A percentile compares a stretch with the other conserved stretches of the same genome.
Conservation (phyloP, 495 filamentous ascomycete species). For the Hypoxylon fuscum region DNA sequence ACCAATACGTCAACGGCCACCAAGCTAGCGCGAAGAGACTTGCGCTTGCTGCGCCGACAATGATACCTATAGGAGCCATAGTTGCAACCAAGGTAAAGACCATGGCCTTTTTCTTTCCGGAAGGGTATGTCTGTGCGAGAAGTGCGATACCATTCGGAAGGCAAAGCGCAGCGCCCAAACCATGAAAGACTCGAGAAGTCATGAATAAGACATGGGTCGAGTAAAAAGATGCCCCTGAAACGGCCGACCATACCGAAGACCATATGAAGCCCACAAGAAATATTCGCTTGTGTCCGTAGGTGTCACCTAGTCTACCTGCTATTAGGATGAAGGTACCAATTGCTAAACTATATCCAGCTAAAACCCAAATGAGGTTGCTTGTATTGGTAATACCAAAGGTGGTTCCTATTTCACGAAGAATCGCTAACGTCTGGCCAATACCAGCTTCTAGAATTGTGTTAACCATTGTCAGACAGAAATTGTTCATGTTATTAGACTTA, state of each 20-base stretch:
- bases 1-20: constrained; percentile 74
- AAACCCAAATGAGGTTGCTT: constrained; percentile 57
- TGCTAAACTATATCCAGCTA: constrained; percentile 63
- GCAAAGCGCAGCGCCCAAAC: constrained; percentile 61
- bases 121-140: constrained; percentile 52
- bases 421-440: constrained; percentile 45
- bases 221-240: constrained; percentile 61
- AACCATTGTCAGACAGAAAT: constrained; percentile 53
- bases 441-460: constrained; percentile 62
- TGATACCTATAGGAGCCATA: constrained; percentile 57
- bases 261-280: constrained; percentile 70
- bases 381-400: constrained; percentile 52
- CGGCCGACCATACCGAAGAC: constrained; percentile 67
- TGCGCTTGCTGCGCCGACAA: constrained; percentile 54
- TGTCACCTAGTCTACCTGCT: constrained; percentile 68
- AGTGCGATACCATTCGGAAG: constrained; percentile 62
- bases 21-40: constrained; percentile 61
- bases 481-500: constrained; percentile 21
- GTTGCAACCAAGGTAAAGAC: constrained; percentile 62
- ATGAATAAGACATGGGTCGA: constrained; percentile 54
- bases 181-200: constrained; percentile 58
- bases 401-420: constrained; percentile 22
- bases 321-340: constrained; percentile 70
- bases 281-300: constrained; percentile 69
- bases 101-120: constrained; percentile 60